A percentile compares a stretch with the other conserved stretches of the same genome.
Evolutionary conservation across 176 grass and related monocot species (phyloP).

Genomic region (Typha latifolia): DNA sequence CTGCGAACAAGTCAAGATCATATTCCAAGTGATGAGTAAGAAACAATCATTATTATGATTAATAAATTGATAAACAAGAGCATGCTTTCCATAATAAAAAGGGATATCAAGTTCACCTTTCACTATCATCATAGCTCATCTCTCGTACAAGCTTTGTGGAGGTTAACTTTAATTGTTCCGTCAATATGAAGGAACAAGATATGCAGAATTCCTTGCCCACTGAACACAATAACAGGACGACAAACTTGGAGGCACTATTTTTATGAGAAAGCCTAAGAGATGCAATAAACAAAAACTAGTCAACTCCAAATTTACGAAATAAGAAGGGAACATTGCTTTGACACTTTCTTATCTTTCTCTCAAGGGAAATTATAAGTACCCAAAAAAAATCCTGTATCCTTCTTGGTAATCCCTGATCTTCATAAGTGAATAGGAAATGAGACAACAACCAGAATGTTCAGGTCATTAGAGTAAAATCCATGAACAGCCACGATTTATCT

Average conservation of each 20-base stretch:
- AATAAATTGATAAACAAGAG: not conserved
- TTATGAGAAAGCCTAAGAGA: no score
- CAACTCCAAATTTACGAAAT: no score
- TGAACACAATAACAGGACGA: not conserved
- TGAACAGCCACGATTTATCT: no score
- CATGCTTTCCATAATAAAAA: not conserved
- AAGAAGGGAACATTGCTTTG: no score
- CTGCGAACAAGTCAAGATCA: conserved; percentile 13
- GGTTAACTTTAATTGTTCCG: not conserved
- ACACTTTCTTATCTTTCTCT: no score
- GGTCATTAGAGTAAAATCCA: no score
- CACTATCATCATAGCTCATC: conserved; percentile 1
- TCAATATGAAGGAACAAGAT: not conserved
- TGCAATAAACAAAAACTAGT: no score
- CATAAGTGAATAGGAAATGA: no score
- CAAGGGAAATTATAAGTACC: no score
- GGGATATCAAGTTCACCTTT: not conserved
- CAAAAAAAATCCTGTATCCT: no score
- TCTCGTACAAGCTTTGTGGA: not conserved
- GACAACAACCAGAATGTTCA: no score
- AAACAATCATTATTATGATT: not conserved
- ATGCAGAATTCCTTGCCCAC: not conserved
- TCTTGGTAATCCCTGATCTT: no score
- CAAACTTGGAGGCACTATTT: not conserved
- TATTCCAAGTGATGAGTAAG: not conserved